phyloP scores from a whole-genome alignment of 495 filamentous ascomycete genomes.

The Penicillium daleae region DNA sequence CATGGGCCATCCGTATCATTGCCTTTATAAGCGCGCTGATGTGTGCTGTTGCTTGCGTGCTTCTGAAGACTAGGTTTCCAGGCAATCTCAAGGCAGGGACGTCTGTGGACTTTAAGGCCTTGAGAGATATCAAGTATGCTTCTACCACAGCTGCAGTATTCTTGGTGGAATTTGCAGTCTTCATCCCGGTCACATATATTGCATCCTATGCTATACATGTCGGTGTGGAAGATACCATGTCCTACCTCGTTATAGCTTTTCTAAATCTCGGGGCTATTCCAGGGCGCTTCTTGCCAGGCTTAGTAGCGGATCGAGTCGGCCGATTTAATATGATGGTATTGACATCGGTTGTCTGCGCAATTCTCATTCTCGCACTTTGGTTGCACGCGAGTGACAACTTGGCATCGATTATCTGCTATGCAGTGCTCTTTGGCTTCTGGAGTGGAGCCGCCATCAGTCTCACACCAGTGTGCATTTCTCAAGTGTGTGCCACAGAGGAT shows the following conservation, averaged over 20 bases:
- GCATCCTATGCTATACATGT: not conserved
- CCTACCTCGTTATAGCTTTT: not conserved
- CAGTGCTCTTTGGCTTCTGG: not conserved
- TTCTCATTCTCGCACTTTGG: not conserved
- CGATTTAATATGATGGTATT: not conserved
- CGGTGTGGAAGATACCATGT: not conserved
- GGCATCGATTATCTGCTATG: not conserved
- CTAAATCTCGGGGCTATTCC: not conserved
- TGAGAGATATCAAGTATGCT: not conserved
- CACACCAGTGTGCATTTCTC: constrained; percentile 59
- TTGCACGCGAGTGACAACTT: not conserved
- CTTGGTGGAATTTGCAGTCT: not conserved
- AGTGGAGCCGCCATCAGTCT: not conserved
- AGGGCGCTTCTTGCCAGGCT: not conserved
- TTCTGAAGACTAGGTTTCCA: not conserved
- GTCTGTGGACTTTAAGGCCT: not conserved
- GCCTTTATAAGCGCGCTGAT: not conserved
- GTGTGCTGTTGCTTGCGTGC: not conserved
- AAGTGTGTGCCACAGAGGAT: constrained; percentile 59
- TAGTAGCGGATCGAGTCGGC: not conserved
- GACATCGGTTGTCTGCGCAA: not conserved
- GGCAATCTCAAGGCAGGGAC: not conserved
- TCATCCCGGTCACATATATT: not conserved
- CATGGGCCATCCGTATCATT: not conserved
- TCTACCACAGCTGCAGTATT: not conserved